phyloP scores from a whole-genome alignment of 2,329 filamentous ascomycete genomes.

The Apiospora aurea region DNA sequence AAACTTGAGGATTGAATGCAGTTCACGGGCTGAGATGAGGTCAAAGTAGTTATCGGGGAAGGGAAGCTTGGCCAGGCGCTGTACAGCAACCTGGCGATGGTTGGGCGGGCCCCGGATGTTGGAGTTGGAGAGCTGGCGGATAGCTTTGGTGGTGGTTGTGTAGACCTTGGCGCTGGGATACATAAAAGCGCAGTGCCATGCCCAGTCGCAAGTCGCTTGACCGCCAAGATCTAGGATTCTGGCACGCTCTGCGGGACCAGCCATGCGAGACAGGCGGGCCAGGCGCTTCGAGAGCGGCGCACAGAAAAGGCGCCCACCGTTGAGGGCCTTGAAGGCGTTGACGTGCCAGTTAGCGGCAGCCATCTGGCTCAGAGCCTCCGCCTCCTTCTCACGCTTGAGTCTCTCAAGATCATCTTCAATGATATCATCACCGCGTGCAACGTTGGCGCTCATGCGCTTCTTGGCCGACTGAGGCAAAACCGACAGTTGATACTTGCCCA shows the following conservation, averaged over 20 bases:
- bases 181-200: conserved; percentile 88
- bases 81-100: conserved; percentile 82
- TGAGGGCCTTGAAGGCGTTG: conserved; percentile 65
- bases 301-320: conserved; percentile 69
- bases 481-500: conserved; percentile 83
- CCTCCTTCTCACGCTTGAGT: conserved; percentile 76
- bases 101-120: conserved; percentile 86
- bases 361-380: conserved; percentile 79
- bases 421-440: conserved; percentile 74
- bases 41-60: conserved; percentile 90
- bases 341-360: conserved; percentile 67
- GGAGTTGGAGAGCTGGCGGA: conserved; percentile 73
- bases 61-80: conserved; percentile 79
- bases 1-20: conserved; percentile 85
- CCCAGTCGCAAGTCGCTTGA: conserved; percentile 88
- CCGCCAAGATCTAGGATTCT: conserved; percentile 88
- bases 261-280: conserved; percentile 60
- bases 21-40: conserved; percentile 85
- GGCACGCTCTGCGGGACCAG: conserved; percentile 58
- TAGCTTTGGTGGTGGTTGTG: conserved; percentile 80
- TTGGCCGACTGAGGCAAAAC: conserved; percentile 72
- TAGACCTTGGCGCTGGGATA: conserved; percentile 87
- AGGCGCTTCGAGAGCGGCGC: conserved; percentile 70
- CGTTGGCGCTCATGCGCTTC: conserved; percentile 75
- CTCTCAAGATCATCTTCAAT: conserved; percentile 68